Evolutionary conservation across 805 yeast species (phyloP), one percentile per base, ranked within the genome.

Genomic region (Torulaspora delbrueckii): DNA sequence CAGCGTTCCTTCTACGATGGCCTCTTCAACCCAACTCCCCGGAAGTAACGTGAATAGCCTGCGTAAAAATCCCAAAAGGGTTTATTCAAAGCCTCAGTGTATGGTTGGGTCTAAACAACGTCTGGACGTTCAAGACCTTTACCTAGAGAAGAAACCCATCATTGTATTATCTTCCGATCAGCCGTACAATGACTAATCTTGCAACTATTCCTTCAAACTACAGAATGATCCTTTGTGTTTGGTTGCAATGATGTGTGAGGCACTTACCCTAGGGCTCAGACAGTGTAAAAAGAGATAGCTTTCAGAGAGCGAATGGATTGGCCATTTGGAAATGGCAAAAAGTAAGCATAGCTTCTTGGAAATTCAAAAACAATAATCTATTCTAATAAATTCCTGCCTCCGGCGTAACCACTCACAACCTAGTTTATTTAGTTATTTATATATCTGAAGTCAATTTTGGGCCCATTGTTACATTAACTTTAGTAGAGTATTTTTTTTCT

Each of bases 81-180:
- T 32, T 23, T 35, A 34, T 32, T 41, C 37, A 22, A 35, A 27
- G 27, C 16, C 16, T 13, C 39, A 36, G 34, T 41, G 45, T 41
- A 41, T 34, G 33, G 45, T 35, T 8, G 35, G 45, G 12, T 26
- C 39, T 34, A 18, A 34, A 25, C 33, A 41, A 32, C 45, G 36
- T 27, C 35, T 35, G 16, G 37, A 34, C 19, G 45, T 41, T 4
- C 39, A 41, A 41, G 45, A 41, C 18, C 34, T 41, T 14, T 41
- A 31, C 27, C 40, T 37, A n/a, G 18, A 26, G 27, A 25, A 37
- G 19, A 14, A 24, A 37, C 7, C 23, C 22, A 12, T 25, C 14
- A 12, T 37, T 14, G 9, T 12, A n/a, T 25, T 16, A 4, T 37
- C 31, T 13, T n/a, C 40, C n/a, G 31, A 37, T 14, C n/a, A 25